Evolutionary conservation across 768 basidiomycete genomes (phyloP), one percentile per base, ranked within the genome.

Genomic region (Kwoniella mangroviensis): DNA sequence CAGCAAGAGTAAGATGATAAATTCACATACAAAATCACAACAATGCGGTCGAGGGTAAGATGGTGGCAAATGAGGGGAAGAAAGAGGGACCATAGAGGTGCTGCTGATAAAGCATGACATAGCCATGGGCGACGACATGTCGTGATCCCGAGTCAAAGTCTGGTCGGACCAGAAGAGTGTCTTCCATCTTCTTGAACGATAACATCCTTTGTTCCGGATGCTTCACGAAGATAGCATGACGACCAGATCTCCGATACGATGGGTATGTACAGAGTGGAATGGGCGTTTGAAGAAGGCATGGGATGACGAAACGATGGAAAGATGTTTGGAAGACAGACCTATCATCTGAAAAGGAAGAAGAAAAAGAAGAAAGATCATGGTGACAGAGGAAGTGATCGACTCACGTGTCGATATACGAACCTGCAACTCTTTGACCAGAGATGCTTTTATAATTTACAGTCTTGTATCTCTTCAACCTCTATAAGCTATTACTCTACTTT

Each of bases 131-230:
- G 9, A 34, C 34, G 1, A 15, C 19, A 60, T 41, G 58, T 42
- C 19, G n/a, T 60, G 26, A 57, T 57, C 21, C 34, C 19, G 34
- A 17, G 58, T 57, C n/a, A 34, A 57, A n/a, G n/a, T 34, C 24
- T 24, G 56, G 28, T 42, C 28, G 56, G 40, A 12, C 58, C 34
- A 60, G 19, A 42, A 41, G 21, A n/a, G 34, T 11, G 58, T 41
- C 58, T 60, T 60, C 58, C 58, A 42, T 6, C 34, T 60, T 60
- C 58, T n/a, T 24, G n/a, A 42, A 34, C 41, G 19, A 60, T 42
- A 19, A 26, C 21, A 26, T 26, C 58, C 17, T 43, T 60, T 26
- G 7, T 26, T 21, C n/a, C 58, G 17, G 41, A n/a, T 19, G 40
- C 58, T 60, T 60, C 58, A 40, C 2, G 58, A 60, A 60, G 58